Evolutionary conservation across 2,329 filamentous ascomycete genomes (phyloP).

Genomic region (Penicillium sclerotiorum): DNA sequence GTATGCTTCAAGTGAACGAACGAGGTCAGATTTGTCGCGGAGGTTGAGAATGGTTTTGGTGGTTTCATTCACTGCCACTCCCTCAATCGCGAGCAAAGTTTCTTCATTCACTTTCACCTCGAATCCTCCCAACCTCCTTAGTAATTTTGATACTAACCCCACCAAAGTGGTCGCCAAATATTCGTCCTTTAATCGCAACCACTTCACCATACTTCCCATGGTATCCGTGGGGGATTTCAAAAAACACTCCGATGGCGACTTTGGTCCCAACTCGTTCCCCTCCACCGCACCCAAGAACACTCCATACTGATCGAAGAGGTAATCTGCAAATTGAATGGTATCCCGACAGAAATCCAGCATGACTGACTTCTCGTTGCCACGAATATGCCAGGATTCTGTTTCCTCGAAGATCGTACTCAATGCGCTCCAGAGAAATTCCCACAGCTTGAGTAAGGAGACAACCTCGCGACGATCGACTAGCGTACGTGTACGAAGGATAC

Average conservation of each 20-base stretch:
- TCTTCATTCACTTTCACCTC: constrained; percentile 69
- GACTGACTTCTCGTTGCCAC: constrained; percentile 67
- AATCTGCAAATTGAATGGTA: constrained; percentile 90
- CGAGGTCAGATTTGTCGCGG: constrained; percentile 82
- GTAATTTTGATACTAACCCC: constrained; percentile 78
- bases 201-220: constrained; percentile 73
- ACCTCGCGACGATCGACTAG: constrained; percentile 63
- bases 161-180: constrained; percentile 84
- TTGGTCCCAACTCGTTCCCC: constrained; percentile 45
- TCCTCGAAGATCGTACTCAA: constrained; percentile 79
- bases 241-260: constrained; percentile 54
- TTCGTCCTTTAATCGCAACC: constrained; percentile 85
- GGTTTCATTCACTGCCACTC: constrained; percentile 55
- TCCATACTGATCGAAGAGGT: constrained; percentile 80
- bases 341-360: constrained; percentile 95
- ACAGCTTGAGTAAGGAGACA: constrained; percentile 72
- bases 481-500: constrained; percentile 61
- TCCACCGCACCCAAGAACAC: constrained; percentile 74
- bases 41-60: constrained; percentile 78
- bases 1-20: constrained; percentile 60
- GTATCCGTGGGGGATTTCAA: constrained; percentile 67
- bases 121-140: constrained; percentile 77
- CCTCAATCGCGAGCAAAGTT: constrained; percentile 63
- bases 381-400: constrained; percentile 79
- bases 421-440: constrained; percentile 80